phyloP scores from a whole-genome alignment of 1,284 basidiomycete genomes.

The Trametes sp. region DNA sequence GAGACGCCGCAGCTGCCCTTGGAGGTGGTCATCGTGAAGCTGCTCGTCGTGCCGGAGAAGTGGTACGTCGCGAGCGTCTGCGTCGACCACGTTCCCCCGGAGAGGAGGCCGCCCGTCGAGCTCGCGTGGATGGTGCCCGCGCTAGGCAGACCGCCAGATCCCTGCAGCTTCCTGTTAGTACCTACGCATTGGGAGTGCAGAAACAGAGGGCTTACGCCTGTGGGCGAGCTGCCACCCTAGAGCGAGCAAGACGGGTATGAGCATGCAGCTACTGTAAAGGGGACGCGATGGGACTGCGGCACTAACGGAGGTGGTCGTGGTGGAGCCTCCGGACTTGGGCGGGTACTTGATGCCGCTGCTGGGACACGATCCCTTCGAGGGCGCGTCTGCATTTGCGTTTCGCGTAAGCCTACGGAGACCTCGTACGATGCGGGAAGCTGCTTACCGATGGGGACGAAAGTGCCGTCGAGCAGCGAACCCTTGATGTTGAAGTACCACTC shows the following conservation, averaged over 20 bases:
- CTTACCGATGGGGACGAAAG: slow-evolving; percentile 66
- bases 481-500: slow-evolving; percentile 74
- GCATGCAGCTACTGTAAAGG: background rate
- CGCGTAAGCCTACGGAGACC: background rate
- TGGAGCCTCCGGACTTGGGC: slow-evolving; percentile 55
- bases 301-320: slow-evolving; percentile 26
- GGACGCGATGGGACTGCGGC: background rate
- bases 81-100: slow-evolving; percentile 48
- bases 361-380: slow-evolving; percentile 58
- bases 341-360: slow-evolving; percentile 69
- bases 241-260: background rate
- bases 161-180: slow-evolving; percentile 18
- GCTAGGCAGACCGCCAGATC: slow-evolving; percentile 46
- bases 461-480: slow-evolving; percentile 72
- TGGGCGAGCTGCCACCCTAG: slow-evolving; percentile 27
- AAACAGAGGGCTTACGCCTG: slow-evolving; percentile 12
- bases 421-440: background rate
- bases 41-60: slow-evolving; percentile 39
- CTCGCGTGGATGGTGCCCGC: slow-evolving; percentile 51
- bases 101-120: slow-evolving; percentile 46
- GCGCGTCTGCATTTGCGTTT: slow-evolving; percentile 54
- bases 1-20: slow-evolving; percentile 50
- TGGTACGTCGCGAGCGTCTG: slow-evolving; percentile 48
- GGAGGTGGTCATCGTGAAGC: slow-evolving; percentile 49
- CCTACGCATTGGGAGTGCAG: background rate